These are phyloP conservation scores for Talaromyces amestolkiae DNA, from an alignment of 2,329 filamentous ascomycete genomes.

Conservation along the genomic window DNA sequence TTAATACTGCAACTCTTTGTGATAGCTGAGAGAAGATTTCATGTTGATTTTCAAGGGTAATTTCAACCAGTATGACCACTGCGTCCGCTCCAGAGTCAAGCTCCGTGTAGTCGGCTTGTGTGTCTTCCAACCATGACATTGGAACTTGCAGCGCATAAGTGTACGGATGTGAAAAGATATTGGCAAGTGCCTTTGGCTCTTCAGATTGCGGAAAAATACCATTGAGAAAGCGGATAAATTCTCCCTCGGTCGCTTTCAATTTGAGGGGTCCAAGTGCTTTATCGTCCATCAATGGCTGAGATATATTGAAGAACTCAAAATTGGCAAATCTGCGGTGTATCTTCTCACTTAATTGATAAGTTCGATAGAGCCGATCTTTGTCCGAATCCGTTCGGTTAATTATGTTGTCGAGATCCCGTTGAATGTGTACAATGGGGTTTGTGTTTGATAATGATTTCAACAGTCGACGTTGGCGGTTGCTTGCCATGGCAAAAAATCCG, in stretches of 20 bases:
- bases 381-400: conserved; percentile 57
- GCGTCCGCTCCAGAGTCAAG: conserved; percentile 66
- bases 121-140: conserved; percentile 55
- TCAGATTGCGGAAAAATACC: conserved; percentile 59
- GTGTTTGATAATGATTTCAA: conserved; percentile 61
- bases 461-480: conserved; percentile 55
- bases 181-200: conserved; percentile 46
- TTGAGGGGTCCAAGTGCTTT: conserved; percentile 51
- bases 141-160: conserved; percentile 67
- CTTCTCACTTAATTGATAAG: conserved; percentile 51
- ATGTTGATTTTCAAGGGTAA: neutral
- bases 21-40: conserved; percentile 8
- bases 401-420: conserved; percentile 64
- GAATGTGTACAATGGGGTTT: conserved; percentile 69
- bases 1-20: conserved; percentile 10
- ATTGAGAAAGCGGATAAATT: conserved; percentile 63
- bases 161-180: conserved; percentile 57
- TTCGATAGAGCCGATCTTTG: conserved; percentile 55
- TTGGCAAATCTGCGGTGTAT: conserved; percentile 68
- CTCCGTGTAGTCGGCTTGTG: conserved; percentile 60
- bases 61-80: conserved; percentile 57
- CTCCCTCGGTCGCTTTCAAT: conserved; percentile 65
- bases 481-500: conserved; percentile 66
- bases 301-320: conserved; percentile 73
- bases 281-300: conserved; percentile 49